phyloP scores from a whole-genome alignment of 2,329 filamentous ascomycete genomes.

The Ophiognomonia clavigignenti-juglandacearum region DNA sequence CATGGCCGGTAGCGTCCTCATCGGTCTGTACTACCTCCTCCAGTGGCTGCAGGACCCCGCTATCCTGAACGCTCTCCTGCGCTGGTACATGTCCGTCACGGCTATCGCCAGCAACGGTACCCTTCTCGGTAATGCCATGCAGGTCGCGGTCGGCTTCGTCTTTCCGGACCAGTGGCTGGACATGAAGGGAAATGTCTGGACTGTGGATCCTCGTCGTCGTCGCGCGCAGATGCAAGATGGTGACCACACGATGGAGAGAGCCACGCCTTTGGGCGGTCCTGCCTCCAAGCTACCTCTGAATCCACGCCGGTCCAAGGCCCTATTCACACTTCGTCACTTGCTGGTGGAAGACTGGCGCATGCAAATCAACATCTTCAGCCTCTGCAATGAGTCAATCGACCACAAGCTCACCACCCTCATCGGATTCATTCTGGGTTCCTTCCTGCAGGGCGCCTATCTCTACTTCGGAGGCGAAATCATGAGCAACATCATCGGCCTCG shows the following conservation, averaged over 20 bases:
- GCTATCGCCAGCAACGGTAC: conserved; percentile 72
- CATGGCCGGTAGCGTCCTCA: conserved; percentile 66
- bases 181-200: conserved; percentile 36
- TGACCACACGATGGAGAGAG: conserved; percentile 21
- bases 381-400: conserved; percentile 41
- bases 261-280: conserved; percentile 17
- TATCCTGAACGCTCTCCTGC: conserved; percentile 76
- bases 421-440: conserved; percentile 49
- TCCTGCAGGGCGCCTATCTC: conserved; percentile 59
- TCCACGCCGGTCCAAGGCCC: conserved; percentile 18
- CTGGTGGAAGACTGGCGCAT: conserved; percentile 48
- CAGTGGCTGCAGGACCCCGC: conserved; percentile 81
- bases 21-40: conserved; percentile 78
- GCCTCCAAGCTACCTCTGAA: conserved; percentile 17
- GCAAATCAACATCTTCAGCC: conserved; percentile 45
- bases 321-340: conserved; percentile 50
- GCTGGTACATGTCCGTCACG: conserved; percentile 76
- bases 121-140: conserved; percentile 67
- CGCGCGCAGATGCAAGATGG: conserved; percentile 30
- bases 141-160: conserved; percentile 59
- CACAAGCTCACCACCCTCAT: conserved; percentile 54
- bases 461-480: conserved; percentile 55
- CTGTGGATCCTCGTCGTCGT: conserved; percentile 36
- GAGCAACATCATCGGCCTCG: conserved; percentile 82
- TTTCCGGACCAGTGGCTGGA: conserved; percentile 68